These are phyloP conservation scores for Rickenella mellea DNA, from an alignment of 768 basidiomycete species.

Conservation along the genomic window DNA sequence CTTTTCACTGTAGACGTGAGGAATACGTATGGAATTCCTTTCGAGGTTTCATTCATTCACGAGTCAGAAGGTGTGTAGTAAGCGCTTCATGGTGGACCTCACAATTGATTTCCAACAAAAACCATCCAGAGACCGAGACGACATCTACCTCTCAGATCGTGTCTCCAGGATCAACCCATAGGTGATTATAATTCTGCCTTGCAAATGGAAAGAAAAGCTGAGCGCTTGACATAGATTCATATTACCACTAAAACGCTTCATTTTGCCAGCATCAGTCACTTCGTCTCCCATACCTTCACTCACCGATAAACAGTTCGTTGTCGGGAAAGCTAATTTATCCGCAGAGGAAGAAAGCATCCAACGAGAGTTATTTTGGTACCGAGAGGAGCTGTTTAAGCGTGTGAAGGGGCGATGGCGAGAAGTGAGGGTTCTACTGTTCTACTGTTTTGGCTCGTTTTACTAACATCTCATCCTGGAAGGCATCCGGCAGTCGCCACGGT, in stretches of 20 bases:
- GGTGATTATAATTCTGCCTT: conserved; percentile 11
- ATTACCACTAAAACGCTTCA: conserved; percentile 64
- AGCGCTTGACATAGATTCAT: conserved; percentile 35
- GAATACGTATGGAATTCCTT: conserved; percentile 86
- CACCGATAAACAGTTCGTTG: conserved; percentile 85
- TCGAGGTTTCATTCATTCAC: conserved; percentile 75
- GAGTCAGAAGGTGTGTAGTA: conserved; percentile 43
- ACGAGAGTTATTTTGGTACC: conserved; percentile 90
- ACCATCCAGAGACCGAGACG: conserved; percentile 30
- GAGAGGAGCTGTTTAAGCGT: conserved; percentile 72
- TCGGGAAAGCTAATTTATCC: conserved; percentile 61
- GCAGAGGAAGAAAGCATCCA: conserved; percentile 50
- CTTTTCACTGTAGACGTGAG: conserved; percentile 84
- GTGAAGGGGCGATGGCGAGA: conserved; percentile 78
- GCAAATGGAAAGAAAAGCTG: neutral
- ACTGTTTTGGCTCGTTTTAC: neutral
- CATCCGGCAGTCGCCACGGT: conserved; percentile 68
- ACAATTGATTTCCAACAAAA: neutral
- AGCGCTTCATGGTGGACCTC: conserved; percentile 5
- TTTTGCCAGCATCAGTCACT: conserved; percentile 47
- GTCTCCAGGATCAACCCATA: conserved; percentile 84
- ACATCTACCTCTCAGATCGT: conserved; percentile 48
- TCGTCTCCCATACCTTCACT: conserved; percentile 72
- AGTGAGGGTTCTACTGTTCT: conserved; percentile 32
- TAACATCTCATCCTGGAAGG: no score